Evolutionary conservation across 2,329 filamentous ascomycete species (phyloP).

Genomic region (Penicillium sp.): DNA sequence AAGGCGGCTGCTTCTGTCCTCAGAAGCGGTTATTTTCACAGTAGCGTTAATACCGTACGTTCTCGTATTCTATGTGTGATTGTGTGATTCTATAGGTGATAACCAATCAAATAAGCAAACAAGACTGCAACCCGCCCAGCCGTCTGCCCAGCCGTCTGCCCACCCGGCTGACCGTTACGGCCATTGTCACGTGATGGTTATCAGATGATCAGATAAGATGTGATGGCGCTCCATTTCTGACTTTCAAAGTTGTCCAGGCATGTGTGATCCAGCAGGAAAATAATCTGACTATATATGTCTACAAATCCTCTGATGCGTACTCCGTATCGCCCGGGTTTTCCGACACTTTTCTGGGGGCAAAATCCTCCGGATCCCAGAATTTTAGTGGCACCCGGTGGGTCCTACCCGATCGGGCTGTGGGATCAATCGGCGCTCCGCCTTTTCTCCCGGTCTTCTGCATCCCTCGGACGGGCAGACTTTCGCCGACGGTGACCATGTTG

Average conservation of each 20-base stretch:
- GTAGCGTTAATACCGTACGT: too few relatives aligned
- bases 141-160: too few relatives aligned
- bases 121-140: too few relatives aligned
- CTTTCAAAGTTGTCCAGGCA: not conserved
- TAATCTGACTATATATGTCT: not conserved
- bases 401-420: slow-evolving; percentile 4
- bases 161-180: not conserved
- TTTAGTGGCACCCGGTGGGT: slow-evolving; percentile 9
- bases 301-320: too few relatives aligned
- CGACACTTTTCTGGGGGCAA: not conserved
- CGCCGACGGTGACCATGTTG: slow-evolving; percentile 18
- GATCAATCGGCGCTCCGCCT: slow-evolving; percentile 16
- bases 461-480: not conserved
- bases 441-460: slow-evolving; percentile 5
- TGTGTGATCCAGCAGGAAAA: not conserved
- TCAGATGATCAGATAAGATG: slow-evolving; percentile 17
- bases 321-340: not conserved
- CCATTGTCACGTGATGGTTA: slow-evolving; percentile 2
- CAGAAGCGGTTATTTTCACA: too few relatives aligned
- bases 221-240: not conserved
- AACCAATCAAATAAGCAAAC: too few relatives aligned
- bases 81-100: too few relatives aligned
- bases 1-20: too few relatives aligned
- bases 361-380: slow-evolving; percentile 1
- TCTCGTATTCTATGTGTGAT: too few relatives aligned